Percentiles rank a stretch among this genome's conserved stretches.
phyloP scores from a whole-genome alignment of 371 early-diverging fungal genomes.

The Quaeritorhiza haematococci region DNA sequence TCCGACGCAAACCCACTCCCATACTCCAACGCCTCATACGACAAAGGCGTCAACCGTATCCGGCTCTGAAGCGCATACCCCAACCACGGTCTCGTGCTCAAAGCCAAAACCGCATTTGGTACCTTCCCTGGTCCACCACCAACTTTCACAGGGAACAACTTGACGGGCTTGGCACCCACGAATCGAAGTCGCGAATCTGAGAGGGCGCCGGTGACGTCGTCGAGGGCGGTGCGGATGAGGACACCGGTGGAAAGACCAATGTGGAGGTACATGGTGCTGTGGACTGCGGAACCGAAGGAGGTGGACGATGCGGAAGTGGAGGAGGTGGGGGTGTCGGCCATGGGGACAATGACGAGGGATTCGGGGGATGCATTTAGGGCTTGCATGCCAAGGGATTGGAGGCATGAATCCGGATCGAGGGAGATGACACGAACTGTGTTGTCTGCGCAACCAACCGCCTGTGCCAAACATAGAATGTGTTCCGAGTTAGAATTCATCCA shows the following conservation, averaged over 20 bases:
- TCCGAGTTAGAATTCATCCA: background rate
- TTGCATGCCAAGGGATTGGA: slow-evolving; percentile 77
- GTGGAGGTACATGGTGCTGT: slow-evolving; percentile 75
- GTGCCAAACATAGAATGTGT: background rate
- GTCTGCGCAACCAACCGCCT: slow-evolving; percentile 89
- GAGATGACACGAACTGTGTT: slow-evolving; percentile 84
- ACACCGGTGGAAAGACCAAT: slow-evolving; percentile 90
- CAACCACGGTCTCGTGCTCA: slow-evolving; percentile 88
- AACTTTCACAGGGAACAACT: slow-evolving; percentile 63
- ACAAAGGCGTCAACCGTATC: slow-evolving; percentile 48
- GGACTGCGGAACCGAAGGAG: slow-evolving; percentile 31
- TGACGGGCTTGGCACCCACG: slow-evolving; percentile 80
- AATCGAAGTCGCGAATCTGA: slow-evolving; percentile 84
- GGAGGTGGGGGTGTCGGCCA: slow-evolving; percentile 58
- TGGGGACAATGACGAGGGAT: slow-evolving; percentile 67
- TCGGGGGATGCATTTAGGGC: slow-evolving; percentile 51
- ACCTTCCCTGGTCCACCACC: slow-evolving; percentile 47
- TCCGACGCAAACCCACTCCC: slow-evolving; percentile 86
- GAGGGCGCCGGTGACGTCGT: slow-evolving; percentile 75
- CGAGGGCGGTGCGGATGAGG: slow-evolving; percentile 79
- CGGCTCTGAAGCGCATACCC: slow-evolving; percentile 76
- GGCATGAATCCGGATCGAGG: slow-evolving; percentile 72
- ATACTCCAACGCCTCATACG: slow-evolving; percentile 67
- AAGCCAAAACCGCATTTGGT: slow-evolving; percentile 71
- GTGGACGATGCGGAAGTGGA: background rate